phyloP scores from a whole-genome alignment of 176 grass and related monocot genomes.

The Oryza glumipatula region DNA sequence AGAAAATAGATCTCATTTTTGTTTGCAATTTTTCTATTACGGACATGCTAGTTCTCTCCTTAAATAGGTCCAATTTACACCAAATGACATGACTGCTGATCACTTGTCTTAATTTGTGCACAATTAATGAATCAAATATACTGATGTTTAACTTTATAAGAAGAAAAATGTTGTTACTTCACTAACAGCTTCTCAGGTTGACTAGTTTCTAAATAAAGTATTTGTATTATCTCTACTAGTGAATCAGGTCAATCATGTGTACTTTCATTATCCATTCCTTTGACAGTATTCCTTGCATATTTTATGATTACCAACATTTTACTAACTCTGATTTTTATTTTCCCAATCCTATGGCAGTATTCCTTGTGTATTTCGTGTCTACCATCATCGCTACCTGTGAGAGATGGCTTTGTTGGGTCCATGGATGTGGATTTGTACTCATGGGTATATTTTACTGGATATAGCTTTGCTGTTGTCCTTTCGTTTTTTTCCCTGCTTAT shows the following conservation, averaged over 20 bases:
- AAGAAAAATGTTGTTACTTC: constrained; percentile 19
- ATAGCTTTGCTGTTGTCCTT: constrained; percentile 44
- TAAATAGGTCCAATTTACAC: background rate
- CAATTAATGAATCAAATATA: constrained; percentile 9
- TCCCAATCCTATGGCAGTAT: constrained; percentile 57
- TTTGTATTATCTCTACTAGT: constrained; percentile 12
- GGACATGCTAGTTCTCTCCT: background rate
- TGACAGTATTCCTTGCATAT: constrained; percentile 51
- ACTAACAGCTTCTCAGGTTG: background rate
- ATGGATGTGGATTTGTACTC: constrained; percentile 92
- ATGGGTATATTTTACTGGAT: constrained; percentile 75
- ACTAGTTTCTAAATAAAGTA: constrained; percentile 18
- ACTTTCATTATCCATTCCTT: background rate
- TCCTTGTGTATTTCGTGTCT: constrained; percentile 69
- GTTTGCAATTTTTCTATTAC: background rate
- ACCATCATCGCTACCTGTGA: constrained; percentile 82
- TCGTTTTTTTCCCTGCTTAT: constrained; percentile 28
- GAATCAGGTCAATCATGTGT: constrained; percentile 6
- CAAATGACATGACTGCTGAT: constrained; percentile 7
- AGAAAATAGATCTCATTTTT: background rate
- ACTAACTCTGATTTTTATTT: constrained; percentile 38
- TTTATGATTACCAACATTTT: constrained; percentile 49
- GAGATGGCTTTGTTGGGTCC: constrained; percentile 88
- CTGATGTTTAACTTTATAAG: constrained; percentile 17
- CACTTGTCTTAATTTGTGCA: background rate